A percentile compares a stretch with the other conserved stretches of the same genome.
phyloP scores from a whole-genome alignment of 495 filamentous ascomycete genomes.

The Lophium mytilinum region DNA sequence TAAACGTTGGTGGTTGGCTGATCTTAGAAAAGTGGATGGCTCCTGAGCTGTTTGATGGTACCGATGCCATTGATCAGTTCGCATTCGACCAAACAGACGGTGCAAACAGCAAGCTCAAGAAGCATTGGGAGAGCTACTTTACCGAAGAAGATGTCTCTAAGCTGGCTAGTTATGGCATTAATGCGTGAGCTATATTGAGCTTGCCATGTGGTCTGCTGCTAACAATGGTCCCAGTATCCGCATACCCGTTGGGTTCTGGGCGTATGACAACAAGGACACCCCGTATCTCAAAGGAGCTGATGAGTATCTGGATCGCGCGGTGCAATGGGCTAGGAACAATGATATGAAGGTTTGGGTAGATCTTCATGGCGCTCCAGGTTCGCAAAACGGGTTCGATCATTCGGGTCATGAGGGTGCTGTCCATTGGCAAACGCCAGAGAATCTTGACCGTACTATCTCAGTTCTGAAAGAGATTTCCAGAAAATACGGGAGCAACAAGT shows the following conservation, averaged over 20 bases:
- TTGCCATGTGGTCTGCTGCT: background rate
- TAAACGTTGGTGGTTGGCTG: conserved; percentile 35
- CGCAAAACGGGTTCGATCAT: conserved; percentile 40
- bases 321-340: conserved; percentile 34
- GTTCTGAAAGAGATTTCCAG: conserved; percentile 35
- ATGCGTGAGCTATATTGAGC: conserved; percentile 19
- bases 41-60: conserved; percentile 27
- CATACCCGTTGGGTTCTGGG: conserved; percentile 41
- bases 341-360: conserved; percentile 38
- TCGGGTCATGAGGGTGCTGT: conserved; percentile 33
- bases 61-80: conserved; percentile 29
- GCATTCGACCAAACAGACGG: conserved; percentile 28
- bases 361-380: conserved; percentile 35
- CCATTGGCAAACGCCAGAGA: conserved; percentile 33
- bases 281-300: conserved; percentile 34
- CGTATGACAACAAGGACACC: conserved; percentile 32
- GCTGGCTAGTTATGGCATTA: conserved; percentile 35
- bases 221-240: conserved; percentile 14
- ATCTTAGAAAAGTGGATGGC: conserved; percentile 37
- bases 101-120: conserved; percentile 16
- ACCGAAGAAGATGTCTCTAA: conserved; percentile 32
- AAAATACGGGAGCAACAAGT: conserved; percentile 36
- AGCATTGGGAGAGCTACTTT: conserved; percentile 36
- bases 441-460: conserved; percentile 30
- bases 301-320: conserved; percentile 36